These are phyloP conservation scores for Opeltia flavorubescens DNA, from an alignment of 495 filamentous ascomycete species.

Conservation along the genomic window DNA sequence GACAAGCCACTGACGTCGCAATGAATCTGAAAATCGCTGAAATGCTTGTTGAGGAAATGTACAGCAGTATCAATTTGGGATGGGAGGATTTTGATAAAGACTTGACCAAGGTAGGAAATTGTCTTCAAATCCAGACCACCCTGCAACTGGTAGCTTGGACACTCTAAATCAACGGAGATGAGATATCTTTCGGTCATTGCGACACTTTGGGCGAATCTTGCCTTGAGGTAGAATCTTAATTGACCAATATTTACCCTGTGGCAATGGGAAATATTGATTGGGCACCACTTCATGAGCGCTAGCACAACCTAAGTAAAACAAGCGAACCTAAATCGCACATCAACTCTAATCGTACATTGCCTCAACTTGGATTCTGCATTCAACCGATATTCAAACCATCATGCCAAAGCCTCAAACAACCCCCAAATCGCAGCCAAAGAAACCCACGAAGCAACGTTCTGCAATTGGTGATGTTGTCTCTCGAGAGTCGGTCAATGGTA, in stretches of 20 bases:
- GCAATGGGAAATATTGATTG: too few relatives aligned
- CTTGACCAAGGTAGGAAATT: constrained; percentile 63
- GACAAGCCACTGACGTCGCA: constrained; percentile 62
- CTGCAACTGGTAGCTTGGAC: constrained; percentile 21
- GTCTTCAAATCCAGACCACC: constrained; percentile 48
- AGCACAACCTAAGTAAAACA: background rate
- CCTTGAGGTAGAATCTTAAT: too few relatives aligned
- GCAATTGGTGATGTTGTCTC: constrained; percentile 97
- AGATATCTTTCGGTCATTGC: constrained; percentile 36
- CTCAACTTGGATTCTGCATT: background rate
- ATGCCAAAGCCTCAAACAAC: constrained; percentile 11
- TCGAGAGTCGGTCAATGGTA: constrained; percentile 58
- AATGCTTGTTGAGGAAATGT: constrained; percentile 53
- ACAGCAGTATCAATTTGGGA: constrained; percentile 44
- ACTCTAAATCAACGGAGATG: constrained; percentile 28
- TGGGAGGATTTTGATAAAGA: constrained; percentile 52
- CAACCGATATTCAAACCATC: background rate
- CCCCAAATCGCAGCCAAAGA: constrained; percentile 8
- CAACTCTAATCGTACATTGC: background rate
- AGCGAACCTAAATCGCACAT: background rate
- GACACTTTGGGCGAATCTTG: too few relatives aligned
- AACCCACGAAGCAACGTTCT: constrained; percentile 40
- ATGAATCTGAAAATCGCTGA: constrained; percentile 51
- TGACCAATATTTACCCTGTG: too few relatives aligned
- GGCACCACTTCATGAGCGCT: too few relatives aligned